Base-by-base conservation (phyloP, 768 basidiomycete genomes). In the Lactarius sp. region DNA sequence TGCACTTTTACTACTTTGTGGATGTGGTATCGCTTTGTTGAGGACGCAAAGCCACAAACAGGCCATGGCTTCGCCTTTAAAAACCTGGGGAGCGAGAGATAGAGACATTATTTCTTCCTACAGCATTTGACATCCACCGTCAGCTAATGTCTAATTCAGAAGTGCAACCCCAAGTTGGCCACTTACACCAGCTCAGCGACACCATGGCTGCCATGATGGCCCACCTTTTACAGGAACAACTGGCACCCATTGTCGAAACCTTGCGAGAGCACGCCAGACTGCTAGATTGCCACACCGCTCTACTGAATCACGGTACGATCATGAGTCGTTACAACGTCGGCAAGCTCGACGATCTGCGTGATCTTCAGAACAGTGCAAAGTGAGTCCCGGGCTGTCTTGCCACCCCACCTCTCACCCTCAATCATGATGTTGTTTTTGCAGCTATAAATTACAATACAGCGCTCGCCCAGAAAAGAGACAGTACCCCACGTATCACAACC, bases 311-410 rank as follows among this genome's bases (percentile, higher is more conserved):
- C 8, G 55, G 54, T 2, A 64, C 58, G 3, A 6, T n/a, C 7
- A 64, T 64, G 59, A 56, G 50, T 53, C 52, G 59, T 10, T 64
- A 64, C 54, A 64, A 64, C 13, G 53, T 64, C 41, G 63, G 63
- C 46, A 64, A 64, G 53, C 46, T 59, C 47, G 63, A 64, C 33
- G 63, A 64, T 3, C 27, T 60, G 20, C 63, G 59, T 22, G 63
- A 64, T 13, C 53, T 64, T 36, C 63, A 64, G 31, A 44, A 8
- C n/a, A 60, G 41, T 53, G 41, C 31, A 37, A 64, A 64, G 63
- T 60, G 34, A 51, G 53, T 60, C n/a, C 6, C 16, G 12, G 10
- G 8, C n/a, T 37, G 36, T 13, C 2, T 18, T n/a, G 22, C 37
- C 5, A 51, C 14, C 9, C 2, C 22, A 20, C 33, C 12, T 31